These are phyloP conservation scores for Ophiocordyceps camponoti-saundersi DNA, from an alignment of 2,329 filamentous ascomycete genomes.

Conservation along the genomic window DNA sequence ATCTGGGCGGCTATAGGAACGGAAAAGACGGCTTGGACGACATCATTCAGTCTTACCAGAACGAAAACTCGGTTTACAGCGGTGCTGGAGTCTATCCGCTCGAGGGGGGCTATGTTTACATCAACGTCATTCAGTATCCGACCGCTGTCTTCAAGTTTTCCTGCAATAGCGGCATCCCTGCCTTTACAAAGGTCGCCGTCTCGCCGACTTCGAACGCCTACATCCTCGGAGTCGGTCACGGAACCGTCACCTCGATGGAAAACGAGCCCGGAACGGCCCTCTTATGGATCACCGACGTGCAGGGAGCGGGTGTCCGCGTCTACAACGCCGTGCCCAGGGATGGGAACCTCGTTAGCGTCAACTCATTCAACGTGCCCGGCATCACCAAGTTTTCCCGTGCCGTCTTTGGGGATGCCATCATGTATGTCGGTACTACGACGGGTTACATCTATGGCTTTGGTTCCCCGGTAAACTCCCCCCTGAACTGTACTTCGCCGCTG, in stretches of 20 bases:
- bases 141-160: constrained; percentile 42
- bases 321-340: constrained; percentile 33
- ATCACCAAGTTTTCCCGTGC: constrained; percentile 39
- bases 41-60: constrained; percentile 25
- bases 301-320: constrained; percentile 32
- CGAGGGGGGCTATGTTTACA: constrained; percentile 31
- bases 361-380: constrained; percentile 31
- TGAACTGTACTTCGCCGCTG: constrained; percentile 33
- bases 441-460: constrained; percentile 39
- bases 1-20: constrained; percentile 22
- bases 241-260: constrained; percentile 36
- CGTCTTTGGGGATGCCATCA: constrained; percentile 37
- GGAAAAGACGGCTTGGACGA: constrained; percentile 18
- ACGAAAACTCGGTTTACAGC: constrained; percentile 26
- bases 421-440: constrained; percentile 33
- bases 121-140: constrained; percentile 33
- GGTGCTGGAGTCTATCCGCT: constrained; percentile 29
- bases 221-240: constrained; percentile 37
- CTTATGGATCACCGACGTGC: constrained; percentile 38
- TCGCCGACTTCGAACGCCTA: constrained; percentile 31
- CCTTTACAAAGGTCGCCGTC: constrained; percentile 35
- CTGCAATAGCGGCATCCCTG: constrained; percentile 30
- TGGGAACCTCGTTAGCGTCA: constrained; percentile 27
- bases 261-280: constrained; percentile 36
- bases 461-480: constrained; percentile 32